Percentiles rank a stretch among this genome's conserved stretches.
Conservation (phyloP, 768 basidiomycete genomes). For the Mycena filopes region DNA sequence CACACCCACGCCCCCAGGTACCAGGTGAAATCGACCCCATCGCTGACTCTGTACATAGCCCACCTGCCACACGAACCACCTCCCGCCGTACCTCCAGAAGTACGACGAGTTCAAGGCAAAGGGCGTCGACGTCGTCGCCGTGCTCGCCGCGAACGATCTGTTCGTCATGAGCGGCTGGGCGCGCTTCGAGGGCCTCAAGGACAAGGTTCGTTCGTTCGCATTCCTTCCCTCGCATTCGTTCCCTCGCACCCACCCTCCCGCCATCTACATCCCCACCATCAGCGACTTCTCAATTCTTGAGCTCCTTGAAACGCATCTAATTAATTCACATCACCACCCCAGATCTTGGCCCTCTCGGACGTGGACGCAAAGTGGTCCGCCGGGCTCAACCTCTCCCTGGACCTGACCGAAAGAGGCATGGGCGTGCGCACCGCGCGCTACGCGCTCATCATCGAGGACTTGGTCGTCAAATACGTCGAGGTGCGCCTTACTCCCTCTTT, state of each 20-base stretch:
- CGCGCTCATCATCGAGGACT: conserved; percentile 73
- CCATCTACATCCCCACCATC: background rate
- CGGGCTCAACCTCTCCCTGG: conserved; percentile 62
- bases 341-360: conserved; percentile 74
- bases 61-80: conserved; percentile 73
- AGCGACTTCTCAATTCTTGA: conserved; percentile 7
- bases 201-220: conserved; percentile 69
- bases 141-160: conserved; percentile 82
- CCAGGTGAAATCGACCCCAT: conserved; percentile 40
- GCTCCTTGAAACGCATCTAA: background rate
- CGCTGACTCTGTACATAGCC: conserved; percentile 60
- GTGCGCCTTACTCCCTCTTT: no score
- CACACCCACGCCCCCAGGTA: background rate
- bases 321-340: background rate
- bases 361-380: conserved; percentile 64
- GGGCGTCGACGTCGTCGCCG: conserved; percentile 78
- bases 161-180: conserved; percentile 80
- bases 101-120: conserved; percentile 82
- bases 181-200: conserved; percentile 66
- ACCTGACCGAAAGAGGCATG: conserved; percentile 60
- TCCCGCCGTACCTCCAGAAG: conserved; percentile 73
- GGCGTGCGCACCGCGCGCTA: conserved; percentile 71
- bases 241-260: background rate
- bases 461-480: conserved; percentile 73
- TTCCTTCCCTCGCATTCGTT: no score